A percentile compares a stretch with the other conserved stretches of the same genome.
These are phyloP conservation scores for Wickerhamiella brachini DNA, from an alignment of 805 yeast species.

Conservation along the genomic window DNA sequence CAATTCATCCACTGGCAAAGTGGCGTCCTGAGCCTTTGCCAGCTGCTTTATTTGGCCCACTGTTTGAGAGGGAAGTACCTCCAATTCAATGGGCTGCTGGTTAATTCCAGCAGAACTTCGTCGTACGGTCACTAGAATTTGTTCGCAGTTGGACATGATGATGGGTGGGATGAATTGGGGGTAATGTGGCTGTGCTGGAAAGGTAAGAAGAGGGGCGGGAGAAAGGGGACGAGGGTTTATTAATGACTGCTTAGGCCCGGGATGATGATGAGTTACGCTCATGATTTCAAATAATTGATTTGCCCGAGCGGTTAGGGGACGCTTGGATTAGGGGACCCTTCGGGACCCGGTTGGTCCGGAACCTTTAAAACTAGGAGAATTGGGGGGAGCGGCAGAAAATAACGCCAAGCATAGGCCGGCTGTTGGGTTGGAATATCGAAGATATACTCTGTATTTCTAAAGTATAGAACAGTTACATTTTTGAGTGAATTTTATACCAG, in stretches of 20 bases:
- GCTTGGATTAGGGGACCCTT: not conserved
- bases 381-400: no score
- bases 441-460: no score
- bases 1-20: conserved; percentile 20
- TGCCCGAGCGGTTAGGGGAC: not conserved
- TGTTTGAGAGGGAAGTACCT: conserved; percentile 19
- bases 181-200: no score
- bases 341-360: not conserved
- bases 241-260: not conserved
- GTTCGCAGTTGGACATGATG: conserved; percentile 4
- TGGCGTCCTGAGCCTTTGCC: conserved; percentile 19
- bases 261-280: not conserved
- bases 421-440: no score
- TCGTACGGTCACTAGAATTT: conserved; percentile 17
- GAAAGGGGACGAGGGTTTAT: not conserved
- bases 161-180: no score
- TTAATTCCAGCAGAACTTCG: conserved; percentile 10
- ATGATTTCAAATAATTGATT: not conserved
- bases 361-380: no score
- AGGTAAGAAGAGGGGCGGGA: not conserved
- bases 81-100: conserved; percentile 15
- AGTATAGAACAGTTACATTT: no score
- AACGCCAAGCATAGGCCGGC: no score
- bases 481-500: not conserved
- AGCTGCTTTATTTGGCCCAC: conserved; percentile 23